These are phyloP conservation scores for Sphaerulina vaccinii DNA, from an alignment of 2,329 filamentous ascomycete species.

Conservation along the genomic window DNA sequence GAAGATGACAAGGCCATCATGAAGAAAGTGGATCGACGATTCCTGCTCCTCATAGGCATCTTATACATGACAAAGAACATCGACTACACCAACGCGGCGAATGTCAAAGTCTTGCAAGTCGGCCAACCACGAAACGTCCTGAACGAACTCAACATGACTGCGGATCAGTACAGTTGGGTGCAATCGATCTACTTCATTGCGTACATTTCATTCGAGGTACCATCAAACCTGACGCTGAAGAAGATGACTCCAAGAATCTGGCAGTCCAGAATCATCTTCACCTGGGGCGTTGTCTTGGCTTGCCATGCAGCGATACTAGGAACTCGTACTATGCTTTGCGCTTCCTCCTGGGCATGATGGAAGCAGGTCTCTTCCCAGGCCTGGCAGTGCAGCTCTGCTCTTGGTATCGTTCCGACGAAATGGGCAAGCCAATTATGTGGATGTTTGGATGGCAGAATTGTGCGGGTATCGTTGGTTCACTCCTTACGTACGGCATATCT, in stretches of 20 bases:
- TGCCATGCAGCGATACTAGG: slow-evolving; percentile 36
- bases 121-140: slow-evolving; percentile 42
- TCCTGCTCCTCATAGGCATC: slow-evolving; percentile 42
- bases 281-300: slow-evolving; percentile 54
- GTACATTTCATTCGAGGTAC: slow-evolving; percentile 39
- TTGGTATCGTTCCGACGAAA: slow-evolving; percentile 25
- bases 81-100: slow-evolving; percentile 44
- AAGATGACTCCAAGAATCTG: slow-evolving; percentile 40
- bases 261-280: slow-evolving; percentile 43
- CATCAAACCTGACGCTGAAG: slow-evolving; percentile 42
- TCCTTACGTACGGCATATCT: slow-evolving; percentile 40
- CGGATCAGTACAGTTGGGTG: slow-evolving; percentile 43
- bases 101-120: slow-evolving; percentile 46
- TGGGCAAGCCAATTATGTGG: slow-evolving; percentile 25
- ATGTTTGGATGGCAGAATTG: slow-evolving; percentile 46
- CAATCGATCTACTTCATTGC: slow-evolving; percentile 41
- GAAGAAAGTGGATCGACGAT: slow-evolving; percentile 43
- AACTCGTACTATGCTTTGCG: slow-evolving; percentile 36
- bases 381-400: slow-evolving; percentile 40
- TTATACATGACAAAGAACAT: slow-evolving; percentile 48
- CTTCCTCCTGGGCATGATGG: slow-evolving; percentile 63
- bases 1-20: slow-evolving; percentile 42
- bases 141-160: slow-evolving; percentile 42
- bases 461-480: slow-evolving; percentile 23
- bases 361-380: slow-evolving; percentile 62